Evolutionary conservation across 2,329 filamentous ascomycete genomes (phyloP), one percentile per base, ranked within the genome.

Genomic region (Hymenoscyphus fructigenus): DNA sequence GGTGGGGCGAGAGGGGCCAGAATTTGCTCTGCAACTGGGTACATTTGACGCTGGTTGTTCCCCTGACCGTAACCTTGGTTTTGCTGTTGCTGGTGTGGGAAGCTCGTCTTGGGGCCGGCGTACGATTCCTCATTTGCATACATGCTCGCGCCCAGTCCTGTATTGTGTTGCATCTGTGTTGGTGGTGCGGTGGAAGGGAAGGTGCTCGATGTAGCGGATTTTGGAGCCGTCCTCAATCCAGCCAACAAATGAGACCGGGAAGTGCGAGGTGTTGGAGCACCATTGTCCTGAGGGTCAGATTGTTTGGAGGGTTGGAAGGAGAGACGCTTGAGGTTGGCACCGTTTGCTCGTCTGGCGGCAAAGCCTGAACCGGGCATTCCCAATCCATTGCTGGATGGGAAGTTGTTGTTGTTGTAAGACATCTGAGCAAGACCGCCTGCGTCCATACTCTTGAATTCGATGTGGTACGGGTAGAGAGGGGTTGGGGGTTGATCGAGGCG

Each of bases 361-460:
- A 97, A 91, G 75, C 93, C 91, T 70, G 90, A 87, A 68, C 87
- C 83, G 61, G 93, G 90, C 81, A 92, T 87, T 75, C 88, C 87
- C 73, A 97, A 84, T 73, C 87, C 89, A 78, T 86, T 86, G 76
- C 86, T 83, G 78, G 90, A 84, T 78, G 85, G 81, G 78, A 91
- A 91, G 79, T 89, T 86, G 79, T 89, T 86, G 79, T 89, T 86
- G 84, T 89, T 91, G 84, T 92, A 94, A 83, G 92, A 91, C 94
- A 98, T 98, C 86, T 96, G 93, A 95, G 93, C 90, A 84, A 97
- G 92, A 95, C 93, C 92, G 86, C 94, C 94, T 87, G 94, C 89
- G 94, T 97, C 91, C 90, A 96, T 89, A 72, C 72, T 76, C 74
- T 71, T 60, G 50, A 36, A 62, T 72, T 47, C 69, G 68, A 69